Evolutionary conservation across 1,284 basidiomycete genomes (phyloP).

Genomic region (Cronartium ribicola): DNA sequence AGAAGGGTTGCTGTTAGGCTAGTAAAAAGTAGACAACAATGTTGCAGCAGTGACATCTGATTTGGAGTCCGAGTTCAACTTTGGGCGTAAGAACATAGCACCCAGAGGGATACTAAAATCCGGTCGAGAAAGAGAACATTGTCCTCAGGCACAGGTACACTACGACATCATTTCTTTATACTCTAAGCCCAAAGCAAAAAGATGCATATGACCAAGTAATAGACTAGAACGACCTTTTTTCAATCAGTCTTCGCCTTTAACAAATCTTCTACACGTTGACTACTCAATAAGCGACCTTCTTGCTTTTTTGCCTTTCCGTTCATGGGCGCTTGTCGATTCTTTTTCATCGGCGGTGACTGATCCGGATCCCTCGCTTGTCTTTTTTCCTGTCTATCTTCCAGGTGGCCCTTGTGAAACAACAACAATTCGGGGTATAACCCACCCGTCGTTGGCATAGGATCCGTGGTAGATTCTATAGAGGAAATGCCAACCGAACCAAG

Average conservation of each 20-base stretch:
- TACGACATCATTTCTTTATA: no score
- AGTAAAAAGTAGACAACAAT: no score
- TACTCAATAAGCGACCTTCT: conserved; percentile 28
- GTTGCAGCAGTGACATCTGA: no score
- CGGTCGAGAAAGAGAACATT: no score
- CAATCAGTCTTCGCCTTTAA: neutral
- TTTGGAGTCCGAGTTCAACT: no score
- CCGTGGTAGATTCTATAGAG: conserved; percentile 1
- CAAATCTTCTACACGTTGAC: conserved; percentile 5
- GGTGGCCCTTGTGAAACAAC: conserved; percentile 26
- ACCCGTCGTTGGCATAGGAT: conserved; percentile 3
- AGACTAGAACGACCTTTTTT: neutral
- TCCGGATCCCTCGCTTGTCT: neutral
- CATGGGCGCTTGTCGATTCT: neutral
- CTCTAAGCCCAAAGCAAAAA: no score
- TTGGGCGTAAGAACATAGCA: no score
- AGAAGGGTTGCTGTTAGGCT: no score
- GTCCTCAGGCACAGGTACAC: no score
- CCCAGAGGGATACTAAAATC: no score
- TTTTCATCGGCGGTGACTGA: neutral
- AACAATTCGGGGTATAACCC: conserved; percentile 28
- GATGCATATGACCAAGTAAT: no score
- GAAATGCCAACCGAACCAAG: neutral
- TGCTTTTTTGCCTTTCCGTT: conserved; percentile 23
- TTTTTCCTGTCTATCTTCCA: neutral